Percentiles rank a stretch among this genome's conserved stretches.
These are phyloP conservation scores for Apostasia shenzhenica DNA, from an alignment of 106 monocot genomes.

Conservation along the genomic window DNA sequence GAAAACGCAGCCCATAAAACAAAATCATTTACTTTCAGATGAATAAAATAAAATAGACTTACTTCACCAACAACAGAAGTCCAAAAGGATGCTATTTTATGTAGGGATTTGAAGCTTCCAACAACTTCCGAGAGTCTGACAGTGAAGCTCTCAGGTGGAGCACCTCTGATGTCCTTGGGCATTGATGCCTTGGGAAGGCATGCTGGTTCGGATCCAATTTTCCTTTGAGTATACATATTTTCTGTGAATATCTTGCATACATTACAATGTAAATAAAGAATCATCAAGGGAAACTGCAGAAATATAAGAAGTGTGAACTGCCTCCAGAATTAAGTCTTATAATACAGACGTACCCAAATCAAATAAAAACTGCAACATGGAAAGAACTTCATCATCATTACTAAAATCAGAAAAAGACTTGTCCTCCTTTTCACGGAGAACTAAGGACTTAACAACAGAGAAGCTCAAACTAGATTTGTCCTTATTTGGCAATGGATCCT, in stretches of 20 bases:
- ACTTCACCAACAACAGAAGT: constrained; percentile 49
- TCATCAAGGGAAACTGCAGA: constrained; percentile 4
- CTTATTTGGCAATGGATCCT: constrained; percentile 31
- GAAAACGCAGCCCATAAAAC: neutral
- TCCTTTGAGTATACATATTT: constrained; percentile 17
- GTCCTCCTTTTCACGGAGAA: constrained; percentile 72
- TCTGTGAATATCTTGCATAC: constrained; percentile 61
- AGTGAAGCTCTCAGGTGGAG: constrained; percentile 76
- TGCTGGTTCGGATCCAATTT: constrained; percentile 13
- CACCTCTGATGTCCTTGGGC: constrained; percentile 51
- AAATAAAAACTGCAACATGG: constrained; percentile 32
- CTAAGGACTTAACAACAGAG: constrained; percentile 66
- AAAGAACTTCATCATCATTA: constrained; percentile 34
- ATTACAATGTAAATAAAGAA: constrained; percentile 24
- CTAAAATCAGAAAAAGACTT: constrained; percentile 22
- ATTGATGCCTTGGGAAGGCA: constrained; percentile 12
- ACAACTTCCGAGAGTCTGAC: constrained; percentile 45
- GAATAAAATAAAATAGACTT: constrained; percentile 16
- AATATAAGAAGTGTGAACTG: neutral
- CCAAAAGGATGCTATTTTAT: constrained; percentile 79
- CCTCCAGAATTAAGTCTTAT: neutral
- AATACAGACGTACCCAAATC: constrained; percentile 39
- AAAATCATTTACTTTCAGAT: neutral
- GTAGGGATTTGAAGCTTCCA: constrained; percentile 53
- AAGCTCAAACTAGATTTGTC: constrained; percentile 64